phyloP scores from a whole-genome alignment of 169 alveolate genomes.

The Eimeria acervulina region DNA sequence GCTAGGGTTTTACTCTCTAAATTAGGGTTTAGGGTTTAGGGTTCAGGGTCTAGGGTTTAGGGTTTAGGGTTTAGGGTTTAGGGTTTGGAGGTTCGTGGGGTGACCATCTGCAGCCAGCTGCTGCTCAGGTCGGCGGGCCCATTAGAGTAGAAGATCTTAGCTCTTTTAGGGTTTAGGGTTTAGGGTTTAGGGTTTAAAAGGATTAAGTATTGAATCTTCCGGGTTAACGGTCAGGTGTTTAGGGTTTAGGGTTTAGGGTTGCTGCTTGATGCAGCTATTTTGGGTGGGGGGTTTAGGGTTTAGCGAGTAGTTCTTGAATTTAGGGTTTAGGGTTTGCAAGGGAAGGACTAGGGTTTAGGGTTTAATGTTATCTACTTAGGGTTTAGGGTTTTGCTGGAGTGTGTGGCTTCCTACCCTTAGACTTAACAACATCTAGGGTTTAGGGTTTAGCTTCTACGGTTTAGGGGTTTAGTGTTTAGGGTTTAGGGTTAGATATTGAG shows the following conservation, averaged over 20 bases:
- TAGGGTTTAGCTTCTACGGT: background rate
- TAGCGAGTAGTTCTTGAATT: background rate
- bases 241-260: constrained; percentile 35
- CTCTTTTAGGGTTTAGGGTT: too few relatives aligned
- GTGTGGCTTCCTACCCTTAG: background rate
- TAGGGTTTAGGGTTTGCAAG: background rate
- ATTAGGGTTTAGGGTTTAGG: constrained; percentile 12
- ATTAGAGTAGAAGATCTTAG: background rate
- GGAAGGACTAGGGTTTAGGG: background rate
- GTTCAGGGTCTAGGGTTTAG: constrained; percentile 1
- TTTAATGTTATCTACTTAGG: background rate
- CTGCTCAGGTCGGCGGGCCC: background rate
- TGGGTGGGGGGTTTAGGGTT: background rate
- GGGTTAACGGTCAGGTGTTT: background rate
- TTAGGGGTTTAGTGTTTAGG: background rate
- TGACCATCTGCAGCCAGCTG: background rate
- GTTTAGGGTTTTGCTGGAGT: background rate
- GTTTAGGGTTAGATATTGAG: background rate
- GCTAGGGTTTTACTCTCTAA: background rate
- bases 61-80: background rate
- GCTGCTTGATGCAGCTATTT: too few relatives aligned
- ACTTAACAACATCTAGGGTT: background rate
- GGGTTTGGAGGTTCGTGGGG: constrained; percentile 7
- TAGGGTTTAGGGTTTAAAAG: background rate
- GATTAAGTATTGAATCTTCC: background rate